phyloP scores from a whole-genome alignment of 768 basidiomycete genomes.

The Filobasidium wieringae region DNA sequence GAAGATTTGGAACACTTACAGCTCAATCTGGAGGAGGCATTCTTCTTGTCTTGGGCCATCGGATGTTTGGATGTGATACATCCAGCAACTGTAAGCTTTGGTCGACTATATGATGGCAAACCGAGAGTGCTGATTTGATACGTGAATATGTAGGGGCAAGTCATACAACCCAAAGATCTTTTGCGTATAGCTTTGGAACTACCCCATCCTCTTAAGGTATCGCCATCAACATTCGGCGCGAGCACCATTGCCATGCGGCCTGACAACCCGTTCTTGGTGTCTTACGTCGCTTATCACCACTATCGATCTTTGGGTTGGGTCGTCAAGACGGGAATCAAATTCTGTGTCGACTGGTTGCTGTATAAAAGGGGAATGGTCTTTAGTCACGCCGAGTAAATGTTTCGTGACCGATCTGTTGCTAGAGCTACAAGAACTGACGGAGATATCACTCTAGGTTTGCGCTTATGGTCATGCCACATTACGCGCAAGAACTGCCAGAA shows the following conservation, averaged over 20 bases:
- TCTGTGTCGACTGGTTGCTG: slow-evolving; percentile 86
- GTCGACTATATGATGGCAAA: not conserved
- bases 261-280: slow-evolving; percentile 84
- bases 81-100: slow-evolving; percentile 51
- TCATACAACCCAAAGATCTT: slow-evolving; percentile 3
- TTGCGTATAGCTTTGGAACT: slow-evolving; percentile 4
- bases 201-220: slow-evolving; percentile 39
- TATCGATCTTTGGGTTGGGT: slow-evolving; percentile 96
- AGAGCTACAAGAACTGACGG: not conserved
- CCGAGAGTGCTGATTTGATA: slow-evolving; percentile 42
- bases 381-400: slow-evolving; percentile 78
- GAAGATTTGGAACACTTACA: slow-evolving; percentile 82
- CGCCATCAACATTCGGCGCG: slow-evolving; percentile 17
- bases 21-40: slow-evolving; percentile 75
- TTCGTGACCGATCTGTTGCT: not conserved
- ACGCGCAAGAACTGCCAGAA: slow-evolving; percentile 68
- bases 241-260: slow-evolving; percentile 42
- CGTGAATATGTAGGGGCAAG: slow-evolving; percentile 48
- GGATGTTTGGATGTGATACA: slow-evolving; percentile 66
- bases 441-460: slow-evolving; percentile 55
- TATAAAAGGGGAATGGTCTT: slow-evolving; percentile 94
- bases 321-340: slow-evolving; percentile 88
- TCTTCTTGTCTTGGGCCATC: slow-evolving; percentile 72
- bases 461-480: slow-evolving; percentile 76
- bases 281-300: slow-evolving; percentile 86